Base-by-base conservation (phyloP, 345 rosid genomes). In the Lumnitzera racemosa region DNA sequence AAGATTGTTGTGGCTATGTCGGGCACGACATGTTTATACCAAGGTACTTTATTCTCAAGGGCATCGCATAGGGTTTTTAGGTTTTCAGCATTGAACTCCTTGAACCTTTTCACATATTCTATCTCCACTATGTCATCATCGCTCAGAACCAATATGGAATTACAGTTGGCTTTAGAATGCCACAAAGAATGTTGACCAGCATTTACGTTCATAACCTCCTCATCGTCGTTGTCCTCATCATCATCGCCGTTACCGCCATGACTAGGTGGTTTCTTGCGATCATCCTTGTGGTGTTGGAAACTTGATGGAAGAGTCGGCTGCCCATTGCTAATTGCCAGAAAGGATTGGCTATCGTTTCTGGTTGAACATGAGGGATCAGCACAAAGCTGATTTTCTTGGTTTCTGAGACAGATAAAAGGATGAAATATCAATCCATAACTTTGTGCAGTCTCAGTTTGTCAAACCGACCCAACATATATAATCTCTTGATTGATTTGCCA, bases 251-350 rank as follows among this genome's bases (percentile, higher is more conserved):
- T 9, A 36, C 43, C 43, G 7, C 7, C 43, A 9, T 9, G 43
- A 36, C 43, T 36, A 5, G 24, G 46, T 65, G 58, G 58, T 55
- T 64, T 74, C 69, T 62, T 80, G 67, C 78, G 78, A 63, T 86
- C 80, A 36, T 36, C 43, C 75, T 80, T 84, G 79, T 70, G 78
- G 58, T 72, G 71, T 59, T 75, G 83, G 57, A 87, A 87, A 95
- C 96, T 87, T n/a, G 81, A 66, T 2, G 96, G 96, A 60, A 89
- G 80, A 65, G 65, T 76, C 46, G 77, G 73, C 2, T 74, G 55
- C 57, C 74, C 13, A 2, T 53, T 15, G 13, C 27, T 66, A 57
- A 70, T 77, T 72, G 63, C 72, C 43, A 36, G 11, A 36, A 36
- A 1, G 31, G 70, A 72, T 76, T 84, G 91, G 16, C 56, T 61